Evolutionary conservation across 148 eudicot species (phyloP).

Genomic region (Silene latifolia): DNA sequence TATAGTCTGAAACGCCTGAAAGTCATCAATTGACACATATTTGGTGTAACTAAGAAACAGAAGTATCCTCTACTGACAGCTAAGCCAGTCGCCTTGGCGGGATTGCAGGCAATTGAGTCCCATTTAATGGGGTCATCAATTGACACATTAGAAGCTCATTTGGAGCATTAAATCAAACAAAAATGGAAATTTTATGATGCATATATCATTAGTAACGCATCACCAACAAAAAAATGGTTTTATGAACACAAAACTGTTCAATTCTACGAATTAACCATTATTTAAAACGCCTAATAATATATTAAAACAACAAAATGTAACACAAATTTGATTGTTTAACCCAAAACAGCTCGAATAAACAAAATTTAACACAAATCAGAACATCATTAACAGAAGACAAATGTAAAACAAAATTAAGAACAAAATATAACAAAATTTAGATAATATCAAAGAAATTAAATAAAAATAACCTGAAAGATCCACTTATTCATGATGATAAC

Average conservation of each 20-base stretch:
- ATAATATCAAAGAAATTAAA: background rate
- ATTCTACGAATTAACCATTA: background rate
- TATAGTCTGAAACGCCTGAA: background rate
- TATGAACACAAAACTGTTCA: background rate
- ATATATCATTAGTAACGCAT: no score
- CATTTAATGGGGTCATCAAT: background rate
- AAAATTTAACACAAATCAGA: background rate
- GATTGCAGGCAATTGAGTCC: no score
- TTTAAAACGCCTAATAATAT: background rate
- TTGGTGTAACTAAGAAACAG: no score
- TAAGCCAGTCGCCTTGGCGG: no score
- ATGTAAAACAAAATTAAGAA: background rate
- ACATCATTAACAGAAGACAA: background rate
- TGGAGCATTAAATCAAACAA: background rate
- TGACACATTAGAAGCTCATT: background rate
- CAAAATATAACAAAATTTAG: background rate
- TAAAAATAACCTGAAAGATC: constrained; percentile 75
- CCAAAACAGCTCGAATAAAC: background rate
- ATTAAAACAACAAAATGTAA: background rate
- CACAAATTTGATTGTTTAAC: background rate
- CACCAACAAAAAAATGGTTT: no score
- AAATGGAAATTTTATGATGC: no score
- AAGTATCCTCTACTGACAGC: no score
- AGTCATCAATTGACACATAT: background rate
- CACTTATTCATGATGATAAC: constrained; percentile 95